Conservation (phyloP, 1,139 yeast species). For the Blastobotrys illinoisensis region DNA sequence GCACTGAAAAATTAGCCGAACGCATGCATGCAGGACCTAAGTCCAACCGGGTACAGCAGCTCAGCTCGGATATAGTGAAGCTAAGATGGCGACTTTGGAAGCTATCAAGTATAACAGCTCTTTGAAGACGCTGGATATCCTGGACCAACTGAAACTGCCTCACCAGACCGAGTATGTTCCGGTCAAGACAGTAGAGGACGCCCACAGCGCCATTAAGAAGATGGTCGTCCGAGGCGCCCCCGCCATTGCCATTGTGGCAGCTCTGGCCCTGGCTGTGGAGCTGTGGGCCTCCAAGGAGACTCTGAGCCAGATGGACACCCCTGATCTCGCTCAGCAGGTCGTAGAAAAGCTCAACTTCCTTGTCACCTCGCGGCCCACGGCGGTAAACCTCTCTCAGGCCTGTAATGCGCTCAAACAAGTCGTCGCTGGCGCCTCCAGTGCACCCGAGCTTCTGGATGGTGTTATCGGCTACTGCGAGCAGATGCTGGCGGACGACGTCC, state of each 20-base stretch:
- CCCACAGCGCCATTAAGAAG: conserved; percentile 69
- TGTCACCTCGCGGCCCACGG: conserved; percentile 85
- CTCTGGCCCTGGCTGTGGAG: conserved; percentile 77
- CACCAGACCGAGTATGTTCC: conserved; percentile 65
- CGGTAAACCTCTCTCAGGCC: conserved; percentile 85
- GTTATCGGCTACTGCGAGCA: conserved; percentile 50
- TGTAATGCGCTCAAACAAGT: conserved; percentile 48
- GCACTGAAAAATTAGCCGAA: background rate
- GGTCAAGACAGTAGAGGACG: conserved; percentile 60
- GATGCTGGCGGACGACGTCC: conserved; percentile 69
- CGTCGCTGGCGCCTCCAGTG: conserved; percentile 1
- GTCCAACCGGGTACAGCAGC: no score
- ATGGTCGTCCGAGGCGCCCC: conserved; percentile 99
- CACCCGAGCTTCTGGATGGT: conserved; percentile 33
- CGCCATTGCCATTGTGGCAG: conserved; percentile 94
- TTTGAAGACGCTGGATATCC: conserved; percentile 46
- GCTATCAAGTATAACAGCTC: conserved; percentile 64
- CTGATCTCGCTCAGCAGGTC: conserved; percentile 14
- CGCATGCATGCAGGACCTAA: no score
- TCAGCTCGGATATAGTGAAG: no score
- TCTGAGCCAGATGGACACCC: background rate
- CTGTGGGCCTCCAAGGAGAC: conserved; percentile 28
- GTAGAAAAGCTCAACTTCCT: conserved; percentile 53
- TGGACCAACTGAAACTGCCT: conserved; percentile 82
- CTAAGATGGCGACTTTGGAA: conserved; percentile 31